A percentile compares a stretch with the other conserved stretches of the same genome.
These are phyloP conservation scores for Trichosporon coremiiforme DNA, from an alignment of 1,284 basidiomycete genomes.

Conservation along the genomic window DNA sequence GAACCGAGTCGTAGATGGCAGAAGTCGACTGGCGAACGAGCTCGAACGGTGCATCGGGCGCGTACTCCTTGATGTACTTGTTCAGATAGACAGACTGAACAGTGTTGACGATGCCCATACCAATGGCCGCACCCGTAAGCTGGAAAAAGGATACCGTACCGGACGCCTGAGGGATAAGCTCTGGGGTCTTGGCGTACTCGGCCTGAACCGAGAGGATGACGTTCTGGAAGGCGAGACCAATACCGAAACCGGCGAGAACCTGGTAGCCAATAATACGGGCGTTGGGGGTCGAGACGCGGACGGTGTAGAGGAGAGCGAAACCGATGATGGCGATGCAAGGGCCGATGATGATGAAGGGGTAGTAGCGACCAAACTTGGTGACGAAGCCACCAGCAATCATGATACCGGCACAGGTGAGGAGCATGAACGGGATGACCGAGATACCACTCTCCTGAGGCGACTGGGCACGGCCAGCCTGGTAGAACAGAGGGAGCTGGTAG, in stretches of 20 bases:
- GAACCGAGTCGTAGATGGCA: conserved; percentile 43
- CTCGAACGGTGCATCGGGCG: conserved; percentile 49
- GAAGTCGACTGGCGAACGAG: conserved; percentile 43
- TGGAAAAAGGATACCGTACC: conserved; percentile 56
- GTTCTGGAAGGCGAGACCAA: conserved; percentile 51
- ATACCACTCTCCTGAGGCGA: conserved; percentile 58
- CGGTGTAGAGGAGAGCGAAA: conserved; percentile 59
- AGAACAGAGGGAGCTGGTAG: conserved; percentile 58
- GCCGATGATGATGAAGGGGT: conserved; percentile 52
- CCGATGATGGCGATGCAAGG: conserved; percentile 54
- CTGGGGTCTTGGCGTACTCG: conserved; percentile 51
- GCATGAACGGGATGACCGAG: conserved; percentile 59
- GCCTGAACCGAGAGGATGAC: conserved; percentile 58
- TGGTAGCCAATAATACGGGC: conserved; percentile 58
- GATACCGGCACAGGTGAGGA: conserved; percentile 52
- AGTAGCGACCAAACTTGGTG: conserved; percentile 56
- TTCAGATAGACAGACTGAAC: conserved; percentile 52
- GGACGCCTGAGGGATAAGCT: conserved; percentile 50
- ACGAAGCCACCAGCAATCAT: conserved; percentile 55
- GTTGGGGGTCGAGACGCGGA: conserved; percentile 49
- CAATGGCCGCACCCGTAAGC: conserved; percentile 57
- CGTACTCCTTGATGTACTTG: conserved; percentile 38
- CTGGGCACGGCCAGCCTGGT: conserved; percentile 54
- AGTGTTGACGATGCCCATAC: conserved; percentile 57
- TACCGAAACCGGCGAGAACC: conserved; percentile 57